Percentiles rank a stretch among this genome's conserved stretches.
Conservation (phyloP, 352 stramenopile genomes). For the Thalassiosira hispida region DNA sequence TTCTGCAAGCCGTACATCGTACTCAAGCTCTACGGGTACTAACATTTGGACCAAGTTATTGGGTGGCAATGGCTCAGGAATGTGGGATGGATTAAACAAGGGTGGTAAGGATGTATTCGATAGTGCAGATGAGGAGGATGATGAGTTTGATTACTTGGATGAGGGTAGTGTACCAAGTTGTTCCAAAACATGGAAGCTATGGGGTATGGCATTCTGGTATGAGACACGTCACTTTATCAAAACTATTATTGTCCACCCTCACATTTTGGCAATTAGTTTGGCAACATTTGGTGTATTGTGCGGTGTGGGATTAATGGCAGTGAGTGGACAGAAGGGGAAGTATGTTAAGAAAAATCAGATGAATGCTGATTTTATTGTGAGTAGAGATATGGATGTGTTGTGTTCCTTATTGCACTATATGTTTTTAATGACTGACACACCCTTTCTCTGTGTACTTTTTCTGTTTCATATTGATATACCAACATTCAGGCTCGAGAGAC, state of each 20-base stretch:
- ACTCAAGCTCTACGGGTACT: too few relatives aligned
- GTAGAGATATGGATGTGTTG: conserved; percentile 15
- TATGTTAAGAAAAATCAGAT: conserved; percentile 32
- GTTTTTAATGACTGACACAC: not conserved
- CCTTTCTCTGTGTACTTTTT: not conserved
- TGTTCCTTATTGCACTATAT: not conserved
- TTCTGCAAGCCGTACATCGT: too few relatives aligned
- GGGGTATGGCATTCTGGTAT: conserved; percentile 25
- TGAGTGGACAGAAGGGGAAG: conserved; percentile 22
- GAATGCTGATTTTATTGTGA: conserved; percentile 34
- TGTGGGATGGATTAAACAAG: too few relatives aligned
- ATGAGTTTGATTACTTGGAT: too few relatives aligned
- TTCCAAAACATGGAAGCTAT: too few relatives aligned
- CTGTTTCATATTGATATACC: not conserved
- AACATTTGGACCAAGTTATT: too few relatives aligned
- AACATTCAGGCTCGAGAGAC: conserved; percentile 40
- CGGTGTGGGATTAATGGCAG: conserved; percentile 20
- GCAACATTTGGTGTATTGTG: conserved; percentile 28
- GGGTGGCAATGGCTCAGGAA: too few relatives aligned
- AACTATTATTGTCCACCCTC: conserved; percentile 24
- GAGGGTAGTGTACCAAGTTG: too few relatives aligned
- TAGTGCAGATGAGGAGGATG: too few relatives aligned
- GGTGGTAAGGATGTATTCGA: too few relatives aligned
- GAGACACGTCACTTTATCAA: conserved; percentile 36
- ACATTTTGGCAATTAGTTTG: conserved; percentile 34